Percentiles rank a stretch among this genome's conserved stretches.
phyloP scores from a whole-genome alignment of 164 flowering plant species.

The Tetracentron sinense region DNA sequence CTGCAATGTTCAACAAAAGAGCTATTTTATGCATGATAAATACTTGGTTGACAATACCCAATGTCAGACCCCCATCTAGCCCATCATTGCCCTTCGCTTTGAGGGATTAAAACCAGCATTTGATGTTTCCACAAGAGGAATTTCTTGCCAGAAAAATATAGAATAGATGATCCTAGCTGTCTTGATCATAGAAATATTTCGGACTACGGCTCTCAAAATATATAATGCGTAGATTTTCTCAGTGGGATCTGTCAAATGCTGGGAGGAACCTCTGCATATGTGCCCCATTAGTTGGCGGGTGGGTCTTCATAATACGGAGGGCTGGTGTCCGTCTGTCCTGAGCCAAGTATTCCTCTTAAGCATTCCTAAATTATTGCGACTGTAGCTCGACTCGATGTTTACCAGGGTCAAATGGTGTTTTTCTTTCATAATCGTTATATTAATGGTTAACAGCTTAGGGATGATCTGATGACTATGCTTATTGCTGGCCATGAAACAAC shows the following conservation, averaged over 20 bases:
- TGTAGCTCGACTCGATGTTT: background rate
- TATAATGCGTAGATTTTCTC: background rate
- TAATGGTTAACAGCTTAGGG: constrained; percentile 65
- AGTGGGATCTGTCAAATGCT: background rate
- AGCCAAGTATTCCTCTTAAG: constrained; percentile 6
- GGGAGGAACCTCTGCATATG: background rate
- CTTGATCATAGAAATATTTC: background rate
- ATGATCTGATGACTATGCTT: constrained; percentile 98
- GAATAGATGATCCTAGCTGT: background rate
- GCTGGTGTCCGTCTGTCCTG: background rate
- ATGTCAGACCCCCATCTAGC: background rate
- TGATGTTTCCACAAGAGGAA: background rate
- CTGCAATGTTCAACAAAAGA: background rate
- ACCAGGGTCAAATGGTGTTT: background rate
- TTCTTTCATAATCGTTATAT: background rate
- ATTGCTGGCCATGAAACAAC: constrained; percentile 99
- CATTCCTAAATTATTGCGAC: constrained; percentile 1
- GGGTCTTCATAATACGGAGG: constrained; percentile 1
- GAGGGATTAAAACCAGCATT: background rate
- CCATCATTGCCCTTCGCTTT: background rate
- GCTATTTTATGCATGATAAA: constrained; percentile 2
- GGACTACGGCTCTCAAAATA: too few species aligned
- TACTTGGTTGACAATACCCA: background rate
- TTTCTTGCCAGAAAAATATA: background rate
- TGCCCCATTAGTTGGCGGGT: background rate